phyloP scores from a whole-genome alignment of 169 alveolate genomes.

The Eimeria sp. region DNA sequence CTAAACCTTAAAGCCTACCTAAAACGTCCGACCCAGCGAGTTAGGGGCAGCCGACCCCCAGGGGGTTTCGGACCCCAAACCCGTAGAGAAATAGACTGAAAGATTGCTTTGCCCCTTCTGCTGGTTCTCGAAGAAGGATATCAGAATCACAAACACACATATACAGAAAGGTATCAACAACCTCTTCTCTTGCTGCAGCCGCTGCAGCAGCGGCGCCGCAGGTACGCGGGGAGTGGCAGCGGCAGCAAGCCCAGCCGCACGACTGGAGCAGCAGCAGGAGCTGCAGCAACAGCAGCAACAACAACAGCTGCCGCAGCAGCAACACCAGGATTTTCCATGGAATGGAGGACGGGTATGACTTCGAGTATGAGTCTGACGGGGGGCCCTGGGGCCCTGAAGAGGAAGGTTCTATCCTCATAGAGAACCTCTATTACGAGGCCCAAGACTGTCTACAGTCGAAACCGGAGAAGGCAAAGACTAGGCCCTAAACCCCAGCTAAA shows the following conservation, averaged over 20 bases:
- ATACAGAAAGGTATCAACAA: not conserved
- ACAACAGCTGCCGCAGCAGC: not conserved
- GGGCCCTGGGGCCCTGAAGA: conserved; percentile 74
- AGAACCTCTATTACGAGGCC: conserved; percentile 67
- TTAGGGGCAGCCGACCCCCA: not conserved
- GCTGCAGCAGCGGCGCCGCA: not conserved
- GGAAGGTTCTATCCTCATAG: conserved; percentile 38
- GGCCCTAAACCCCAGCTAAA: not conserved
- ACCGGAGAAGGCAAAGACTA: conserved; percentile 55
- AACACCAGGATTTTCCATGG: conserved; percentile 1
- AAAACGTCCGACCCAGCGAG: not conserved
- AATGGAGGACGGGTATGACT: conserved; percentile 72
- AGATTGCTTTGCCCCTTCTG: not conserved
- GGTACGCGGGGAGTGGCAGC: not conserved
- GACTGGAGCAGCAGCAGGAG: conserved; percentile 7
- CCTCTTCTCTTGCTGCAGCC: not conserved
- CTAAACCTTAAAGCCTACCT: not conserved
- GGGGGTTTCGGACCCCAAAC: not conserved
- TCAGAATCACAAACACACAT: not conserved
- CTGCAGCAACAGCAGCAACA: not conserved
- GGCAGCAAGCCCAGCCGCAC: conserved; percentile 31
- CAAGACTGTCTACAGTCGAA: conserved; percentile 56
- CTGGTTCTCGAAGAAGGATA: not conserved
- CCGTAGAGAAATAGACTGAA: not conserved
- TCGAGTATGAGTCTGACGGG: conserved; percentile 66